Evolutionary conservation across 2,329 filamentous ascomycete species (phyloP), one percentile per base, ranked within the genome.

Genomic region (Basipetospora chlamydospora): DNA sequence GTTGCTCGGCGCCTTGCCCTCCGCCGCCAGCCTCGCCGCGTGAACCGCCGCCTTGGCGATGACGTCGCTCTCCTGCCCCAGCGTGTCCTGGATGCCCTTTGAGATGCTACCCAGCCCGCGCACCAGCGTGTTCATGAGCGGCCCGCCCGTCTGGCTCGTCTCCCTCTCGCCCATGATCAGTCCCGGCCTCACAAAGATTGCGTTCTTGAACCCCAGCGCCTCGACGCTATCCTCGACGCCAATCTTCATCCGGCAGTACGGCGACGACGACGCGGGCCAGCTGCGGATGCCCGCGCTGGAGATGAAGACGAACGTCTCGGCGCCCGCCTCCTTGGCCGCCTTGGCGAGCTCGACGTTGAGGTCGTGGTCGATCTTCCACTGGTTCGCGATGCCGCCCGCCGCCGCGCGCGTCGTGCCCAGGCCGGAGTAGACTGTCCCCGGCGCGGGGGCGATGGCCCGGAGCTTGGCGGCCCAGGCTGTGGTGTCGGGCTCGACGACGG

Each of bases 351-450:
- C 77, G 33, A 92, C 56, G 57, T 93, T 93, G 30, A 94, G 65
- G 50, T 90, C 85, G 52, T 86, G 73, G 60, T 95, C 88, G 44
- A 95, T 82, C 51, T 82, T 81, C 61, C 84, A 80, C 59, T 95
- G 88, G 42, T 77, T 75, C 20, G 75, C 78, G 44, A 93, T 60
- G 39, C 80, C 67, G 42, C 87, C 87, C 1, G 85, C 86, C 10
- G 67, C 66, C 0, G 64, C 79, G 33, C 76, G 73, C 0, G 87
- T 95, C 3, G 85, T 94, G 40, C 79, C 88, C 1, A 95, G 68
- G 2, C 73, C 73, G 2, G 81, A 86, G 59, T 88, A 75, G 60
- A 90, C 77, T 44, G 80, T 62, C 1, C 63, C 53, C 0, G 81
- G 76, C 0, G 63, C 43, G 1, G 77, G 70, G 0, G 59, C 50